Evolutionary conservation across 352 stramenopile species (phyloP).

Genomic region (Phytopythium litorale): DNA sequence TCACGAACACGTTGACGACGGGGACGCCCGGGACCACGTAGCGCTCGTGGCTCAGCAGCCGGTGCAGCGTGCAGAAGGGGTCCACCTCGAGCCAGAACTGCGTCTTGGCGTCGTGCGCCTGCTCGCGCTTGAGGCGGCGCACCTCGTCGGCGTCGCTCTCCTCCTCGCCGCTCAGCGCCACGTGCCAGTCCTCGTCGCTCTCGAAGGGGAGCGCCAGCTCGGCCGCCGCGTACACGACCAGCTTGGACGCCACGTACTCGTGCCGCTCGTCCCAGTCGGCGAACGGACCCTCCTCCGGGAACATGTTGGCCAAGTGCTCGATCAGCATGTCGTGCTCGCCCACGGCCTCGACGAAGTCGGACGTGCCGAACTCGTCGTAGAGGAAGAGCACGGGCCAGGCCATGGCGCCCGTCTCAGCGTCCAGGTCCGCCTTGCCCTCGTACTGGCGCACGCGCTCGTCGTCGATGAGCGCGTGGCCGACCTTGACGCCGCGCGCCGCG

Average conservation of each 20-base stretch:
- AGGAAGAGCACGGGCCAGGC: constrained; percentile 82
- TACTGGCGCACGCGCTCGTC: constrained; percentile 82
- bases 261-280: constrained; percentile 72
- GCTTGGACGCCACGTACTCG: constrained; percentile 70
- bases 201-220: constrained; percentile 71
- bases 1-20: constrained; percentile 82
- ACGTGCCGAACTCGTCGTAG: constrained; percentile 83
- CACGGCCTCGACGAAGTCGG: constrained; percentile 81
- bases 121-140: constrained; percentile 51
- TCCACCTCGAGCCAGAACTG: constrained; percentile 77
- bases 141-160: constrained; percentile 70
- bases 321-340: constrained; percentile 78
- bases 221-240: constrained; percentile 70
- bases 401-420: constrained; percentile 55
- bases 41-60: constrained; percentile 63
- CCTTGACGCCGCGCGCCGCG: constrained; percentile 48
- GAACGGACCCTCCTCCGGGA: constrained; percentile 81
- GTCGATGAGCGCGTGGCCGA: constrained; percentile 70
- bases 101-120: constrained; percentile 73
- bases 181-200: constrained; percentile 65
- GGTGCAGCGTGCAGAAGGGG: constrained; percentile 73
- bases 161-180: constrained; percentile 65
- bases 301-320: constrained; percentile 88
- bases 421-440: constrained; percentile 75
- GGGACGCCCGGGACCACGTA: constrained; percentile 85